Base-by-base conservation (phyloP, 768 basidiomycete genomes). In the Boletus vermiculosoides region DNA sequence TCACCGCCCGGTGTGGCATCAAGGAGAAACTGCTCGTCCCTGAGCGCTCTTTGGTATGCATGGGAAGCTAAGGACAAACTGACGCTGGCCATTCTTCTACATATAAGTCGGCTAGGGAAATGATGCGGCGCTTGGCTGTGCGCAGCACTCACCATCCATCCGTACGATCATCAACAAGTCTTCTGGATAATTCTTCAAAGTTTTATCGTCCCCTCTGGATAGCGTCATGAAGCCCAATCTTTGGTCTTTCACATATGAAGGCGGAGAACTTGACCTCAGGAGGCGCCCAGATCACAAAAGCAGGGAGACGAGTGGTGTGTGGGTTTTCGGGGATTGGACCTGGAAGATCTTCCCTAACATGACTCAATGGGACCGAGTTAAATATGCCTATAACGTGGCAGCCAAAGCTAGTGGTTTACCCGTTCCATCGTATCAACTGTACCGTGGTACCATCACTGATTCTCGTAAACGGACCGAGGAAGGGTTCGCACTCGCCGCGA, bases 381-480 rank as follows among this genome's bases (percentile, higher is more conserved):
- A 2, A 0, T 2, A 8, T 1, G 23, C 10, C 30, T 25, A 52
- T 18, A 0, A 2, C 5, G n/a, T n/a, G n/a, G 11, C 15, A 28
- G 52, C 46, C 11, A 1, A 0, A 2, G 2, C 16, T 2, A 0
- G 1, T 2, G 0, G 9, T 7, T 16, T 53, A n/a, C 23, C 52
- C 5, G 51, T 10, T 1, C 47, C 47, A 20, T 2, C 0, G 9
- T 34, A 1, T 15, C 0, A 4, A 10, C 22, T 6, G 13, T 4
- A 13, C 22, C 5, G 0, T 0, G 53, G 52, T 15, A n/a, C 7
- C 22, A 3, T 40, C 37, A 3, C 3, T 13, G 2, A 18, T n/a
- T 3, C 3, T 4, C 5, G 9, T n/a, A 5, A 1, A 4, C 8
- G 2, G 28, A 0, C 0, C 8, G 5, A 4, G 20, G 18, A 23